A percentile compares a stretch with the other conserved stretches of the same genome.
Evolutionary conservation across 2,329 filamentous ascomycete species (phyloP).

Genomic region (Fusarium sulawesiense): DNA sequence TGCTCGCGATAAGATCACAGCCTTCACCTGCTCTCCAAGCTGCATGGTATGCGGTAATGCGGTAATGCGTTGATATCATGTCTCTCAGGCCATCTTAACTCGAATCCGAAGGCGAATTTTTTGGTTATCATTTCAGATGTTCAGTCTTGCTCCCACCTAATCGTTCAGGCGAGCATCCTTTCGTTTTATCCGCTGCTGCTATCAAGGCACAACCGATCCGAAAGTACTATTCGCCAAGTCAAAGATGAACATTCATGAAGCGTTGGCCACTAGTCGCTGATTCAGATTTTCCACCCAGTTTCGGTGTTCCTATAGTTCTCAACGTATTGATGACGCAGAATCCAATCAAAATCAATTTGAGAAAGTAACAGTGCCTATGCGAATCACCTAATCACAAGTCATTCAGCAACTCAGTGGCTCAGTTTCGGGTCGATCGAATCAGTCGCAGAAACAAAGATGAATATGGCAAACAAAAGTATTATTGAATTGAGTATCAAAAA

Average conservation of each 20-base stretch:
- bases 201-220: background rate
- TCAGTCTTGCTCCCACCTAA: background rate
- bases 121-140: background rate
- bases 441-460: background rate
- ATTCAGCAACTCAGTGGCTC: background rate
- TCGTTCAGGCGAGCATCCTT: background rate
- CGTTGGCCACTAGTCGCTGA: background rate
- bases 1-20: background rate
- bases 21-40: background rate
- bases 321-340: background rate
- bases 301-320: background rate
- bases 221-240: background rate
- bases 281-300: background rate
- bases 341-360: background rate
- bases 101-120: background rate
- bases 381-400: background rate
- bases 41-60: background rate
- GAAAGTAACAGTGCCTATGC: background rate
- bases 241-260: background rate
- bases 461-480: background rate
- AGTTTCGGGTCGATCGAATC: background rate
- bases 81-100: background rate
- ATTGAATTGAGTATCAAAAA: constrained; percentile 10
- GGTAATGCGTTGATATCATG: background rate
- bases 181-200: background rate